Evolutionary conservation across 2,329 filamentous ascomycete species (phyloP).

Genomic region (Exserohilum turcica): DNA sequence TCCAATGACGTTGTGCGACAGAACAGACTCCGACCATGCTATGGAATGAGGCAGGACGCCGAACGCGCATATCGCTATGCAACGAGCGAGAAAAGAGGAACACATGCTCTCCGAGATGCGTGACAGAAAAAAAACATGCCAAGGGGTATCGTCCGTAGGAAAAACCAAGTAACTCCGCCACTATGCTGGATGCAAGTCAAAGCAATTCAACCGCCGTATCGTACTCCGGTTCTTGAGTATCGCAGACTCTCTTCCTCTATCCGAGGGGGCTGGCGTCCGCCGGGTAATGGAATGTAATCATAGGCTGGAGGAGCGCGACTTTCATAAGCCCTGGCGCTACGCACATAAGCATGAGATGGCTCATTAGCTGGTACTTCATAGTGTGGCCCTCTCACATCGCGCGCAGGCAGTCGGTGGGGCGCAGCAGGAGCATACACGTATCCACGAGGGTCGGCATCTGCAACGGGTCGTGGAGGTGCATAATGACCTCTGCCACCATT

Average conservation of each 20-base stretch:
- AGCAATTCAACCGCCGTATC: slow-evolving; percentile 22
- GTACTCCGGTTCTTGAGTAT: slow-evolving; percentile 19
- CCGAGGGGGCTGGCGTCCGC: slow-evolving; percentile 12
- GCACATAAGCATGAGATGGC: slow-evolving; percentile 18
- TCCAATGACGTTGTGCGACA: not conserved
- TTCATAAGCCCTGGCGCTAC: slow-evolving; percentile 19
- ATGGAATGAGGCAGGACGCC: not conserved
- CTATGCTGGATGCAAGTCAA: slow-evolving; percentile 11
- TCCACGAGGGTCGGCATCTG: slow-evolving; percentile 13
- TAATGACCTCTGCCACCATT: slow-evolving; percentile 12
- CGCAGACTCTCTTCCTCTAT: slow-evolving; percentile 13
- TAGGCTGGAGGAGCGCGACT: slow-evolving; percentile 15
- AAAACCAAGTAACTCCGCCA: slow-evolving; percentile 22
- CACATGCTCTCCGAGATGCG: slow-evolving; percentile 9
- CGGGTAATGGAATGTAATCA: slow-evolving; percentile 19
- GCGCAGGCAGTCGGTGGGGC: slow-evolving; percentile 17
- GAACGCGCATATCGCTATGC: not conserved
- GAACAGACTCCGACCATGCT: slow-evolving; percentile 1
- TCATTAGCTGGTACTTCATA: slow-evolving; percentile 18
- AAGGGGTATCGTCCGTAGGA: slow-evolving; percentile 34
- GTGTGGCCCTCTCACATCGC: slow-evolving; percentile 25
- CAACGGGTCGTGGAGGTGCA: slow-evolving; percentile 8
- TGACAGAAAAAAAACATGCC: slow-evolving; percentile 17
- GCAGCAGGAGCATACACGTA: slow-evolving; percentile 19
- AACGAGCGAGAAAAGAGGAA: slow-evolving; percentile 1